Percentiles rank a stretch among this genome's conserved stretches.
Evolutionary conservation across 768 basidiomycete species (phyloP).

Genomic region (Exidia glandulosa): DNA sequence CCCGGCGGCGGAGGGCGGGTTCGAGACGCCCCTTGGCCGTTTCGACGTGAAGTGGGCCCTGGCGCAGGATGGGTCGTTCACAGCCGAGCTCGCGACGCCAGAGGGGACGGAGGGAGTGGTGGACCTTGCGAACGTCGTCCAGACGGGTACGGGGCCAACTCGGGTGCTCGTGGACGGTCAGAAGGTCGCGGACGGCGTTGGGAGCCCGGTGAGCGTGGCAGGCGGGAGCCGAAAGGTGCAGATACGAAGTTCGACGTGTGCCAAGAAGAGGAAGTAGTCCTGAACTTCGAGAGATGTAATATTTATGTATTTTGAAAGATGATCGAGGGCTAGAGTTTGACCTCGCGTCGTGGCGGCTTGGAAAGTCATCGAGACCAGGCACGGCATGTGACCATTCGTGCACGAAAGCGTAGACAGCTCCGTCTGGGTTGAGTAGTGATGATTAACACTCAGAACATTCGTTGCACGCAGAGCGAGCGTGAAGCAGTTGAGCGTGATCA

Average conservation of each 20-base stretch:
- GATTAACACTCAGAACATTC: too few species aligned
- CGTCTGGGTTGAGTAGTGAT: too few species aligned
- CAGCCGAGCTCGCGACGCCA: slow-evolving; percentile 19
- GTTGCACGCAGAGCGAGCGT: too few species aligned
- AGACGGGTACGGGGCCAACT: not conserved
- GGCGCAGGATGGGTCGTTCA: slow-evolving; percentile 9
- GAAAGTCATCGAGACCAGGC: too few species aligned
- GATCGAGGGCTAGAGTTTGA: too few species aligned
- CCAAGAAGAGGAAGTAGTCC: too few species aligned
- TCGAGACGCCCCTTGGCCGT: slow-evolving; percentile 41
- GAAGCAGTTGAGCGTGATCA: too few species aligned
- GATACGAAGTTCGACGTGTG: not conserved
- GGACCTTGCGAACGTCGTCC: slow-evolving; percentile 2
- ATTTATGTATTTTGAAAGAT: too few species aligned
- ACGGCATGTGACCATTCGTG: too few species aligned
- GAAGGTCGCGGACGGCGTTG: not conserved
- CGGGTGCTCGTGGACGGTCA: not conserved
- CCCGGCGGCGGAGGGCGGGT: slow-evolving; percentile 36
- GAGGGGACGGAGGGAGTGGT: slow-evolving; percentile 21
- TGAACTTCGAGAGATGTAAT: too few species aligned
- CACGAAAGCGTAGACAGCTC: too few species aligned
- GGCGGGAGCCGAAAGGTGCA: not conserved
- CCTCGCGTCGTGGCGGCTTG: too few species aligned
- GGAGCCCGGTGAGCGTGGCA: not conserved
- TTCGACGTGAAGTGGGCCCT: slow-evolving; percentile 37